These are phyloP conservation scores for Clitopilus hobsonii DNA, from an alignment of 768 basidiomycete genomes.

Conservation along the genomic window DNA sequence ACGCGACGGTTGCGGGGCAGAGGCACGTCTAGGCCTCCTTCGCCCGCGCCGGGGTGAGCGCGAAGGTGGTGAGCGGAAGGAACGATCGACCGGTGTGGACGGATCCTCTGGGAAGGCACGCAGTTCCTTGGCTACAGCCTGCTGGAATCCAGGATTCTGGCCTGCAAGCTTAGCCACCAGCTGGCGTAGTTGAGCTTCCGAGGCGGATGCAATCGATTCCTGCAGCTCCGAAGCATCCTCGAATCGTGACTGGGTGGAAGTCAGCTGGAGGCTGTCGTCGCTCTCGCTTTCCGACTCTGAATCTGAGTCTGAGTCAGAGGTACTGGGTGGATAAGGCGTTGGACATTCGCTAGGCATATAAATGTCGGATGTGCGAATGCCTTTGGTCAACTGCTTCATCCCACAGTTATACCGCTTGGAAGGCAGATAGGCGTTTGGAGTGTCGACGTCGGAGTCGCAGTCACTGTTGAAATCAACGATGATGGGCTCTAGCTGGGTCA, in stretches of 20 bases:
- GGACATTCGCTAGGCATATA: conserved; percentile 1
- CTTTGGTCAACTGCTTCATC: not conserved
- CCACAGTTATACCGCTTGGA: not conserved
- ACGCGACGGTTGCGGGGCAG: not conserved
- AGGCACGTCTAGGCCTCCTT: conserved; percentile 7
- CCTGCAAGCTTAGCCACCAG: conserved; percentile 33
- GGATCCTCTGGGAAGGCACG: conserved; percentile 9
- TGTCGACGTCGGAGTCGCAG: not conserved
- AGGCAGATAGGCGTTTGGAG: not conserved
- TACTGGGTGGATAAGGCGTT: conserved; percentile 21
- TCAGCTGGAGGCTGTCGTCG: conserved; percentile 6
- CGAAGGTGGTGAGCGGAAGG: conserved; percentile 7
- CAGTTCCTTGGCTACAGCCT: conserved; percentile 35
- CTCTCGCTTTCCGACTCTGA: conserved; percentile 14
- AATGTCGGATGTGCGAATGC: not conserved
- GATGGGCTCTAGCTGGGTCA: not conserved
- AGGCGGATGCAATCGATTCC: conserved; percentile 29
- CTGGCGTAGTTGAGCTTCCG: conserved; percentile 33
- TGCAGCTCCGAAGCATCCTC: not conserved
- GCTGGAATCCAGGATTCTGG: conserved; percentile 28
- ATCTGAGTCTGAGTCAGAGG: conserved; percentile 15
- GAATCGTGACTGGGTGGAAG: not conserved
- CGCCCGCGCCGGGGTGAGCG: conserved; percentile 9
- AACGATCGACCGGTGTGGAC: conserved; percentile 11
- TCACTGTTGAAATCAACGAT: not conserved